Evolutionary conservation across 495 filamentous ascomycete genomes (phyloP).

Genomic region (Talaromyces adpressus): DNA sequence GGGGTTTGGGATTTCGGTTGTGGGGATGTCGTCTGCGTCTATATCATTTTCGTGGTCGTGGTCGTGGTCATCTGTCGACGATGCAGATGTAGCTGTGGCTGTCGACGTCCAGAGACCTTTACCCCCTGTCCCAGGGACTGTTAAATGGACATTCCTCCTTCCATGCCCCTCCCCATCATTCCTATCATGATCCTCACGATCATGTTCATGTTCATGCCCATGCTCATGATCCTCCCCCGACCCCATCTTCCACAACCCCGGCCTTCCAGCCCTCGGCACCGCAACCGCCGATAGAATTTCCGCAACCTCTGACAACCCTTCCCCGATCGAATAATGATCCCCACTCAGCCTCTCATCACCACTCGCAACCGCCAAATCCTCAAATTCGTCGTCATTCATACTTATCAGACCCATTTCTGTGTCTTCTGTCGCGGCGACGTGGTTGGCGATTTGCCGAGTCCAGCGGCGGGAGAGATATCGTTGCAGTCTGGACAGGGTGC

Average conservation of each 20-base stretch:
- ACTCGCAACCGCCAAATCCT: neutral
- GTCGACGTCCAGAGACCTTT: neutral
- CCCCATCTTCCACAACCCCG: neutral
- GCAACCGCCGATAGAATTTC: conserved; percentile 10
- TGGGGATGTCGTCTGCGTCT: neutral
- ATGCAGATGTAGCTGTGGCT: neutral
- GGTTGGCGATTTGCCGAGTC: conserved; percentile 26
- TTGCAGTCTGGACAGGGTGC: conserved; percentile 36
- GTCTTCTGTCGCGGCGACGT: conserved; percentile 7
- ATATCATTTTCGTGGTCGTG: neutral
- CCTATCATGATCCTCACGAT: neutral
- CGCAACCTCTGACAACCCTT: conserved; percentile 14
- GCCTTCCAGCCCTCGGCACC: conserved; percentile 9
- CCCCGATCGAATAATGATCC: conserved; percentile 14
- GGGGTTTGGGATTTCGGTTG: neutral
- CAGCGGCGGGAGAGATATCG: conserved; percentile 32
- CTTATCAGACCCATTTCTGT: conserved; percentile 12
- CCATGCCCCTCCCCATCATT: neutral
- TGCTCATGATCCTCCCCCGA: neutral
- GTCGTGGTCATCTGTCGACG: neutral
- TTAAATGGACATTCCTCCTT: neutral
- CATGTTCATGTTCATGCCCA: neutral
- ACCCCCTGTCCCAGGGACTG: neutral
- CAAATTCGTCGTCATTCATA: neutral
- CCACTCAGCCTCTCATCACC: conserved; percentile 8